Base-by-base conservation (phyloP, 2,329 filamentous ascomycete genomes). In the Fusarium caatingaense region DNA sequence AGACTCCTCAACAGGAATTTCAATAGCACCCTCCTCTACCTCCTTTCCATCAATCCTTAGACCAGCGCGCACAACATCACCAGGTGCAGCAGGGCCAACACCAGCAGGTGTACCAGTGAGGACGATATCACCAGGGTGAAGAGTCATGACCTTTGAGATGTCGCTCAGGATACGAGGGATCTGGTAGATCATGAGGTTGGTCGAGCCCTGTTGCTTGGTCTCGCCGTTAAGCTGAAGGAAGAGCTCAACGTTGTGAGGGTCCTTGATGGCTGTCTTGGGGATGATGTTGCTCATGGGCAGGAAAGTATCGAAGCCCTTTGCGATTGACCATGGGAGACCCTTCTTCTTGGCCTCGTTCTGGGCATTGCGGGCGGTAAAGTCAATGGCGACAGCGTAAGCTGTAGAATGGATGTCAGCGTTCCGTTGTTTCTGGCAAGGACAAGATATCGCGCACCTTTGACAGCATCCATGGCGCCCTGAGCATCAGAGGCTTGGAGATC, bases 251-350 rank as follows among this genome's bases (percentile, higher is more conserved):
- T 95, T 89, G 79, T 98, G 94, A 32, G 96, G 96, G 81, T 98
- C 89, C 15, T 91, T 88, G 73, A 99, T 93, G 71, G 87, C 86
- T 37, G 88, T 85, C 83, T 97, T 97, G 73, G 89, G 85, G 75
- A 99, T 97, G 58, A 93, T 85, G 69, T 91, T 85, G 79, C 91
- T 93, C 77, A 99, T 87, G 62, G 96, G 96, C 54, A 97, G 86
- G 84, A 99, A 99, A 5, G 96, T 98, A 80, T 99, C 96, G 79
- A 98, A 99, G 48, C 96, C 96, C 85, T 99, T 99, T 73, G 93
- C 92, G 72, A 98, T 98, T 76, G 91, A 90, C 96, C 96, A 99
- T 10, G 96, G 96, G 18, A 98, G 89, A 37, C 96, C 94, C 85
- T 81, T 97, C 83, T 92, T 93, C 88, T 98, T 99, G 71, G 95